Evolutionary conservation across 495 filamentous ascomycete genomes (phyloP), one percentile per base, ranked within the genome.

Genomic region (Penicillium cinerascens): DNA sequence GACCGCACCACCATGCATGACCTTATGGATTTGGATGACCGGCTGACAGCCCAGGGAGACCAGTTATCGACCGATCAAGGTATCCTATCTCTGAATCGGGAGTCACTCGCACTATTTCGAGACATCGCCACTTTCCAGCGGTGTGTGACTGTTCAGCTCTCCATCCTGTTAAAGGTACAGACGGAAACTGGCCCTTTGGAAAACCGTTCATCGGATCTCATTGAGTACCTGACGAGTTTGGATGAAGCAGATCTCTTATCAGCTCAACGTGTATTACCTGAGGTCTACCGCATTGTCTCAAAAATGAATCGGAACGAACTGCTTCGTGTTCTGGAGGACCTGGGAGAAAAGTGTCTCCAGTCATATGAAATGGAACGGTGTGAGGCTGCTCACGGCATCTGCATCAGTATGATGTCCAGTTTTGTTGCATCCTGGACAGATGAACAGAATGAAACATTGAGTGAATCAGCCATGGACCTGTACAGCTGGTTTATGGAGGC

Each of bases 21-120:
- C 58, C 56, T 71, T 13, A 91, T 95, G 88, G 91, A 96, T 50
- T 62, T 95, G 20, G 91, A 96, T 55, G 82, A 86, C 45, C 80
- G 78, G 13, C 84, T 91, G 23, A 79, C 82, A 23, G 77, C 78
- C 3, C 76, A 83, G 42, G 60, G 64, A 42, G 84, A 78, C 54
- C 74, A 75, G n/a, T 3, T 51, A 16, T 54, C 47, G 9, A 47
- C 42, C 10, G 46, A 64, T 8, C 42, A 64, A 20, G 44, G 33
- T 1, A 72, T 78, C 17, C 39, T 71, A 18, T 41, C 49, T 35
- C 54, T 46, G 23, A 76, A 75, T 27, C 53, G 73, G 51, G 60
- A 60, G 22, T 61, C 54, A 20, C 4, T 62, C 6, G 58, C 60
- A 20, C 35, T 70, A 18, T 65, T 71, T 22, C 38, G 54, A 18